phyloP scores from a whole-genome alignment of 345 rosid genomes.

The Kandelia obovata region DNA sequence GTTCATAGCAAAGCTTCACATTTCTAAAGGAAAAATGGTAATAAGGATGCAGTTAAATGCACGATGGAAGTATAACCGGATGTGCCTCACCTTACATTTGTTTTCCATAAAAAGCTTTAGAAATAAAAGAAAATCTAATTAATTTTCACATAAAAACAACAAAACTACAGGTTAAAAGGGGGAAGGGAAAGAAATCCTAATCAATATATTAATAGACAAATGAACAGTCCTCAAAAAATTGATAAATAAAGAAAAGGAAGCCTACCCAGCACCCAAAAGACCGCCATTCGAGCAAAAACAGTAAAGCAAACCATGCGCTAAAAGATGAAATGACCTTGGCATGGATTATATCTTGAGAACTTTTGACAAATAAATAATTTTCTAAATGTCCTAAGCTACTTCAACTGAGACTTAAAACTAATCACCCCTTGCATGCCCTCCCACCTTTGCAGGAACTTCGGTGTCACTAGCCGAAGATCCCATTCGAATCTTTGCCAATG shows the following conservation, averaged over 20 bases:
- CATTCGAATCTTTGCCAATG: not conserved
- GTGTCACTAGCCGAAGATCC: slow-evolving; percentile 1
- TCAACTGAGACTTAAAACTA: slow-evolving; percentile 6
- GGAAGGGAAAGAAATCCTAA: not conserved
- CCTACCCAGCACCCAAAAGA: slow-evolving; percentile 8
- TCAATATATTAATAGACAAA: not conserved
- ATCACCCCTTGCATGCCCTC: slow-evolving; percentile 3
- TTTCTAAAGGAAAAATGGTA: too few species aligned
- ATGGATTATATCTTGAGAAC: slow-evolving; percentile 16
- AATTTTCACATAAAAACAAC: too few species aligned
- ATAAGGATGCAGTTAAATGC: too few species aligned
- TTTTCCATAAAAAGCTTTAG: too few species aligned
- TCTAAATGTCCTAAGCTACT: slow-evolving; percentile 18
- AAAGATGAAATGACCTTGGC: slow-evolving; percentile 1
- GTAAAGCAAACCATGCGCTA: not conserved
- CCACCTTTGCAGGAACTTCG: slow-evolving; percentile 13
- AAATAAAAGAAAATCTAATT: too few species aligned
- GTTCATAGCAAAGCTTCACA: too few species aligned
- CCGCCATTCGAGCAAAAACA: not conserved
- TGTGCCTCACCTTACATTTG: too few species aligned
- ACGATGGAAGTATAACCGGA: too few species aligned
- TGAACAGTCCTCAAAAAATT: not conserved
- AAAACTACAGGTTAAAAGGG: too few species aligned
- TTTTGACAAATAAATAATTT: slow-evolving; percentile 21
- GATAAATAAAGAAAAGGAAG: not conserved